Percentiles rank a stretch among this genome's conserved stretches.
These are phyloP conservation scores for Claviceps capensis DNA, from an alignment of 2,329 filamentous ascomycete genomes.

Conservation along the genomic window DNA sequence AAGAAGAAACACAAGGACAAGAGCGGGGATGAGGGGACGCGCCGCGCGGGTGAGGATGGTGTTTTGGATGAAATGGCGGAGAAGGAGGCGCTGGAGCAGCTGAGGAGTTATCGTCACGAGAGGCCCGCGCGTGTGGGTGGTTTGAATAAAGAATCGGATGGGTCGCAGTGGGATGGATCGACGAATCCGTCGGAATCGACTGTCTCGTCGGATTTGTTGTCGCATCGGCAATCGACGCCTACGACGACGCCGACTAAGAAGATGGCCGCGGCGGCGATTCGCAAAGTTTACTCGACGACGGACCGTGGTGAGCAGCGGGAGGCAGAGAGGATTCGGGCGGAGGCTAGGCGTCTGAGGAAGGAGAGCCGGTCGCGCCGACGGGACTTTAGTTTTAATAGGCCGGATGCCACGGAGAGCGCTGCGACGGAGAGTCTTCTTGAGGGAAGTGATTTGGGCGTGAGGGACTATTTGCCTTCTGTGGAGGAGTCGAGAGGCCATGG, in stretches of 20 bases:
- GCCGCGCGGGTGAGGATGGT: slow-evolving; percentile 43
- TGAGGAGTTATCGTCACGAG: slow-evolving; percentile 76
- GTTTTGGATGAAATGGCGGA: slow-evolving; percentile 52
- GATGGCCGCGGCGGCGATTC: slow-evolving; percentile 25
- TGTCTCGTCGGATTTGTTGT: slow-evolving; percentile 44
- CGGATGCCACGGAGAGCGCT: slow-evolving; percentile 20
- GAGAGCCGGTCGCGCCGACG: slow-evolving; percentile 34
- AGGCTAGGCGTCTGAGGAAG: slow-evolving; percentile 41
- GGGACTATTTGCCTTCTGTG: slow-evolving; percentile 42
- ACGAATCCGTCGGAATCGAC: slow-evolving; percentile 53
- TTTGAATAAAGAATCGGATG: slow-evolving; percentile 71
- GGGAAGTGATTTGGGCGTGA: slow-evolving; percentile 39
- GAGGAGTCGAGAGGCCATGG: slow-evolving; percentile 30
- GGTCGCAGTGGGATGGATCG: slow-evolving; percentile 63
- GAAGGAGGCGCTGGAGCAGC: slow-evolving; percentile 49
- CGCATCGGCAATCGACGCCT: slow-evolving; percentile 42
- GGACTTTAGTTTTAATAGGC: slow-evolving; percentile 41
- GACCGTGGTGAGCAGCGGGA: slow-evolving; percentile 40
- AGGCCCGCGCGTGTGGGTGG: slow-evolving; percentile 78
- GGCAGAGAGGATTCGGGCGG: slow-evolving; percentile 39
- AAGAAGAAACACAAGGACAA: not conserved
- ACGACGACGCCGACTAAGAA: slow-evolving; percentile 33
- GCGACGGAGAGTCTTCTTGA: slow-evolving; percentile 18
- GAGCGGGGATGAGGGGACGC: slow-evolving; percentile 27
- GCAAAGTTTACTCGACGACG: slow-evolving; percentile 48